Evolutionary conservation across 768 basidiomycete genomes (phyloP).

Genomic region (Mycena indigotica): DNA sequence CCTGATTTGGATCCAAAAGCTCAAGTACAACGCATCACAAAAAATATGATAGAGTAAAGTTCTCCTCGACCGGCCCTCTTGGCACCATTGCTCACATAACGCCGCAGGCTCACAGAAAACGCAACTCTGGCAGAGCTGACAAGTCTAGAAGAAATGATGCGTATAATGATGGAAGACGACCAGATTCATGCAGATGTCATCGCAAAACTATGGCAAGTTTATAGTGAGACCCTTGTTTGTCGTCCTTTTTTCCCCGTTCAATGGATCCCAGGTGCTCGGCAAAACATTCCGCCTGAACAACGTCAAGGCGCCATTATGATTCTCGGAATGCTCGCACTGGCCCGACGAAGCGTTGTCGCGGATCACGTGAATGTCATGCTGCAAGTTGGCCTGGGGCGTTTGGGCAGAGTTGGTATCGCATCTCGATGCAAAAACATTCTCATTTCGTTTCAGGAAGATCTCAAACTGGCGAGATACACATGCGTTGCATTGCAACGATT

Average conservation of each 20-base stretch:
- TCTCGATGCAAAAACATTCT: not conserved
- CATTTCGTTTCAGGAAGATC: slow-evolving; percentile 60
- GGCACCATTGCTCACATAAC: not conserved
- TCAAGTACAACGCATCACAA: slow-evolving; percentile 89
- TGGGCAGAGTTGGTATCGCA: slow-evolving; percentile 68
- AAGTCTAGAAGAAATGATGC: slow-evolving; percentile 94
- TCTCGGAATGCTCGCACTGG: slow-evolving; percentile 94
- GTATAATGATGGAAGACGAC: slow-evolving; percentile 91
- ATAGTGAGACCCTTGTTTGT: slow-evolving; percentile 58
- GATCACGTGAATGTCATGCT: slow-evolving; percentile 86
- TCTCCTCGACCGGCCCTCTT: not conserved
- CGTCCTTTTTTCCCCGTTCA: not conserved
- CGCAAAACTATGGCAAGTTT: slow-evolving; percentile 93
- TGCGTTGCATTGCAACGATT: slow-evolving; percentile 91
- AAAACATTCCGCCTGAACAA: slow-evolving; percentile 69
- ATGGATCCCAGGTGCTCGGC: not conserved
- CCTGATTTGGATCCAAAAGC: slow-evolving; percentile 76
- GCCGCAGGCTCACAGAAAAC: slow-evolving; percentile 80
- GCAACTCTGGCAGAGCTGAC: slow-evolving; percentile 95
- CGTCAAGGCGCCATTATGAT: slow-evolving; percentile 95
- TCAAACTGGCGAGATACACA: slow-evolving; percentile 89
- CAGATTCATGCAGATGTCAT: slow-evolving; percentile 85
- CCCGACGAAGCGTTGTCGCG: slow-evolving; percentile 69
- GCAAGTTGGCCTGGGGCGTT: slow-evolving; percentile 80
- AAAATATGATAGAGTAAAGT: slow-evolving; percentile 94